Evolutionary conservation across 2,329 filamentous ascomycete genomes (phyloP).

Genomic region (Colletotrichum phormii): DNA sequence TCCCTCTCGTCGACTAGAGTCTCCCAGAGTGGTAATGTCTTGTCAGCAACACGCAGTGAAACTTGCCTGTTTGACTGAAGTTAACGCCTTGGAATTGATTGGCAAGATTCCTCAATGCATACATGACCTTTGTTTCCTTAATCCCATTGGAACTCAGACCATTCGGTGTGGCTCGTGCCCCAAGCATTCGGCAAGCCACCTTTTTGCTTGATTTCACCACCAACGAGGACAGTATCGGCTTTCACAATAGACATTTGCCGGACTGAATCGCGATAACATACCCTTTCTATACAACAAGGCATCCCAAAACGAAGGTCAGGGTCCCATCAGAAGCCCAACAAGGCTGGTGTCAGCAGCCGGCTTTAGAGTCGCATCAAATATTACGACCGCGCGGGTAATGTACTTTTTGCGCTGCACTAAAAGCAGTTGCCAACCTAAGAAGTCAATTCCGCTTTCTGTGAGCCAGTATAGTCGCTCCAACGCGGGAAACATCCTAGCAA

Average conservation of each 20-base stretch:
- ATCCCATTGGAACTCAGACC: neutral
- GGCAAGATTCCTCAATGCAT: neutral
- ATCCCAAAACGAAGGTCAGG: neutral
- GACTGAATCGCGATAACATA: neutral
- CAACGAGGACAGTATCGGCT: no score
- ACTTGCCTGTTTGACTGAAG: neutral
- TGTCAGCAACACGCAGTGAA: neutral
- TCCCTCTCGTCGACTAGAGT: neutral
- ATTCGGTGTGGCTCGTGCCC: neutral
- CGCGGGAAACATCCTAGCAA: neutral
- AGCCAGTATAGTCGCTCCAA: neutral
- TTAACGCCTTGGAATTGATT: neutral
- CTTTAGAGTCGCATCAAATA: neutral
- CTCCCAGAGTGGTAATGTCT: neutral
- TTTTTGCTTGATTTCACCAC: no score
- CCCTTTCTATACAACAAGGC: neutral
- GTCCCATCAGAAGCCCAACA: neutral
- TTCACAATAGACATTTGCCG: no score
- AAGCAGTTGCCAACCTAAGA: neutral
- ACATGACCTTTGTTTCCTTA: neutral
- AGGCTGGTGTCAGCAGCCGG: neutral
- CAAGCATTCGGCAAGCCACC: neutral
- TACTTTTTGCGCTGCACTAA: neutral
- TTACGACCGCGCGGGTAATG: neutral
- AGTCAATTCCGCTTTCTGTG: neutral